Evolutionary conservation across 2,329 filamentous ascomycete species (phyloP).

Genomic region (Tolypocladium tropicale): DNA sequence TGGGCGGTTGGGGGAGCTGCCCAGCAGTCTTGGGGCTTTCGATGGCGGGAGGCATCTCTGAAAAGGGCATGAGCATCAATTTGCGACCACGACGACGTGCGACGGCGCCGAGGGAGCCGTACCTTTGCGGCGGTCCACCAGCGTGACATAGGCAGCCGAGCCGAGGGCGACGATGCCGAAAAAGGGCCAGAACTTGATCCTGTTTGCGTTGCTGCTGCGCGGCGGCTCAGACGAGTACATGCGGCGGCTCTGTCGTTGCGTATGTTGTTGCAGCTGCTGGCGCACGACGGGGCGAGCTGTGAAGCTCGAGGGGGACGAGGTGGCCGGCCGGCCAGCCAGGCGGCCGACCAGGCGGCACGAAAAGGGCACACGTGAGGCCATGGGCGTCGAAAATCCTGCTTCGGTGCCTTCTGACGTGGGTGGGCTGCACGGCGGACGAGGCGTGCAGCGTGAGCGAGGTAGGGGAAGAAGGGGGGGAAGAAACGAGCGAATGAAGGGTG

Average conservation of each 20-base stretch:
- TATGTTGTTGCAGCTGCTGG: conserved; percentile 1
- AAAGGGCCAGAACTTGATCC: conserved; percentile 50
- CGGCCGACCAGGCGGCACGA: conserved; percentile 13
- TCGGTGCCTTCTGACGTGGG: background rate
- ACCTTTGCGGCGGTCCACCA: conserved; percentile 42
- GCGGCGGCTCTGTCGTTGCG: conserved; percentile 8
- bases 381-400: conserved; percentile 5
- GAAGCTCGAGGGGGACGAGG: conserved; percentile 6
- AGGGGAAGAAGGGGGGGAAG: background rate
- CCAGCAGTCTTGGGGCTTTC: conserved; percentile 27
- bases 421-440: background rate
- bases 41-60: conserved; percentile 29
- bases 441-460: background rate
- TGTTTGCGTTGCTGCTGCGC: conserved; percentile 19
- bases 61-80: background rate
- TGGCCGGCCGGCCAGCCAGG: conserved; percentile 6
- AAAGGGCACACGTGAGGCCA: conserved; percentile 22
- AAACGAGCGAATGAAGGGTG: background rate
- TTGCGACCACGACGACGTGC: background rate
- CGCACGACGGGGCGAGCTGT: conserved; percentile 2
- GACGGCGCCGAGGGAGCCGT: conserved; percentile 8
- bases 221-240: conserved; percentile 34
- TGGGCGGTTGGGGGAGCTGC: conserved; percentile 38
- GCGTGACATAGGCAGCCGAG: conserved; percentile 36
- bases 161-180: conserved; percentile 37